Percentiles rank a stretch among this genome's conserved stretches.
Evolutionary conservation across 2,329 filamentous ascomycete species (phyloP).

Genomic region (Trichophyton schoenleinii): DNA sequence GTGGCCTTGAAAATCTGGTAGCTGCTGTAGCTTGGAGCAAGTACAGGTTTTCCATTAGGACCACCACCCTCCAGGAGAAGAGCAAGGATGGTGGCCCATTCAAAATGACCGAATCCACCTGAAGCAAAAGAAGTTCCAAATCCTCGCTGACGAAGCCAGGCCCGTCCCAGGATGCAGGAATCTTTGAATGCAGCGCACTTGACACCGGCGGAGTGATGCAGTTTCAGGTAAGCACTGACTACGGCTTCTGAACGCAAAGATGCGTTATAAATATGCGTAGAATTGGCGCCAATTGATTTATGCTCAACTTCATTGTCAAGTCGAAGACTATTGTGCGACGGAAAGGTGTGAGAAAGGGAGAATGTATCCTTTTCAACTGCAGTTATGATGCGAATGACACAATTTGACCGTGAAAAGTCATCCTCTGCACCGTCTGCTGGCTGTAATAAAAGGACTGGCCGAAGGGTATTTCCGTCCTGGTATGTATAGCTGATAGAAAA

Average conservation of each 20-base stretch:
- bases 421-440: conserved; percentile 22
- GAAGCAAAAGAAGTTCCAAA: conserved; percentile 55
- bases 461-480: conserved; percentile 60
- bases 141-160: conserved; percentile 82
- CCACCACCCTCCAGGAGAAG: conserved; percentile 68
- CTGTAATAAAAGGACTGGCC: conserved; percentile 51
- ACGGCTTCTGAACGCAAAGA: conserved; percentile 67
- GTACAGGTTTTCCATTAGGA: conserved; percentile 54
- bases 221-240: conserved; percentile 60
- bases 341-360: conserved; percentile 55
- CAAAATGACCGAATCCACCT: conserved; percentile 86
- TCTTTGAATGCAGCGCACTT: conserved; percentile 64
- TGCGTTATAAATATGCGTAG: conserved; percentile 78
- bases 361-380: conserved; percentile 60
- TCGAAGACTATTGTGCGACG: conserved; percentile 58
- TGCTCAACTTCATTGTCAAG: conserved; percentile 34
- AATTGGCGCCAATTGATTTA: background rate
- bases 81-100: conserved; percentile 73
- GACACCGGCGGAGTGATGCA: conserved; percentile 57
- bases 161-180: conserved; percentile 70
- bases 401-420: conserved; percentile 33
- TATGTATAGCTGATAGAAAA: conserved; percentile 52
- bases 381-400: conserved; percentile 63
- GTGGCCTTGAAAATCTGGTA: conserved; percentile 91
- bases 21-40: conserved; percentile 72